A percentile compares a stretch with the other conserved stretches of the same genome.
Evolutionary conservation across 768 basidiomycete species (phyloP).

Genomic region (Candolleomyces aberdarensis): DNA sequence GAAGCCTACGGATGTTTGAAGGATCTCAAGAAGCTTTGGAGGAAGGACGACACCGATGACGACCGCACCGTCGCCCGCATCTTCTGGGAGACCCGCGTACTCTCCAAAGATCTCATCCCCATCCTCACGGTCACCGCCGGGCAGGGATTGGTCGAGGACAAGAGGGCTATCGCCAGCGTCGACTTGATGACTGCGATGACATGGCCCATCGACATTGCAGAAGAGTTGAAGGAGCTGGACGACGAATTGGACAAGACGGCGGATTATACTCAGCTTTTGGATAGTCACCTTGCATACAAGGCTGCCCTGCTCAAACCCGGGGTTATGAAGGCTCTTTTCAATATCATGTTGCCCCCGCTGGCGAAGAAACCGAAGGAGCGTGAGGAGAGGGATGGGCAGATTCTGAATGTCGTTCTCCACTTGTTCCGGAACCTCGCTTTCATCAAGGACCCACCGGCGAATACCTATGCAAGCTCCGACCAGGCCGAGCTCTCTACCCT

Average conservation of each 20-base stretch:
- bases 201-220: constrained; percentile 96
- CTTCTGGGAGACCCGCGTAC: constrained; percentile 83
- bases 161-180: constrained; percentile 75
- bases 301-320: constrained; percentile 66
- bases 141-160: constrained; percentile 74
- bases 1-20: constrained; percentile 81
- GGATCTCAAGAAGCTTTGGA: constrained; percentile 94
- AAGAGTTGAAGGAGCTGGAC: constrained; percentile 90
- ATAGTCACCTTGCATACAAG: constrained; percentile 89
- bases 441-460: constrained; percentile 81
- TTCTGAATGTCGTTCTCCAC: constrained; percentile 86
- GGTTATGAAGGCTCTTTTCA: constrained; percentile 69
- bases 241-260: constrained; percentile 76
- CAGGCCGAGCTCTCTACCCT: constrained; percentile 75
- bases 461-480: constrained; percentile 70
- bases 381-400: constrained; percentile 74
- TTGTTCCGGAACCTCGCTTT: constrained; percentile 92
- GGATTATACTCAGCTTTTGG: constrained; percentile 83
- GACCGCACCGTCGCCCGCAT: constrained; percentile 94
- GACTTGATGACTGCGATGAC: constrained; percentile 97
- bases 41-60: constrained; percentile 95
- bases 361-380: constrained; percentile 69
- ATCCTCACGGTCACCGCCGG: constrained; percentile 82
- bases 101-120: constrained; percentile 85
- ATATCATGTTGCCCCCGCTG: constrained; percentile 74